phyloP scores from a whole-genome alignment of 1,284 basidiomycete genomes.

The Ustilago vetiveriae region DNA sequence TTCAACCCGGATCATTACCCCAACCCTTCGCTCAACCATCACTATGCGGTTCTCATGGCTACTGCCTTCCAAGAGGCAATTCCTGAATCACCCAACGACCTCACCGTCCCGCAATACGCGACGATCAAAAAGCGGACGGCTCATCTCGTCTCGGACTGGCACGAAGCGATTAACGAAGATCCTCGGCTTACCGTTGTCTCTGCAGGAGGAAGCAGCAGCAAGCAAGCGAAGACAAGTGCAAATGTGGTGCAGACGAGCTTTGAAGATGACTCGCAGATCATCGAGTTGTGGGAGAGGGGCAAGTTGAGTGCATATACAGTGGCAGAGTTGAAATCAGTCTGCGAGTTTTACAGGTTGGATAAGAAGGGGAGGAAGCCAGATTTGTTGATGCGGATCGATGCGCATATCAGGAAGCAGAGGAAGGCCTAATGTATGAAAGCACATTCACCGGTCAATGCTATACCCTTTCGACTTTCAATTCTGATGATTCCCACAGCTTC shows the following conservation, averaged over 20 bases:
- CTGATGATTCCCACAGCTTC: too few relatives aligned
- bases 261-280: constrained; percentile 43
- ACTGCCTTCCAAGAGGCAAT: constrained; percentile 81
- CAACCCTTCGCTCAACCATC: constrained; percentile 85
- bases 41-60: constrained; percentile 89
- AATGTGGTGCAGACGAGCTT: constrained; percentile 36
- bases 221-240: constrained; percentile 28
- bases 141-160: constrained; percentile 79
- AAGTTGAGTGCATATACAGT: constrained; percentile 51
- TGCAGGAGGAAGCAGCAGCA: constrained; percentile 2
- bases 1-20: constrained; percentile 90
- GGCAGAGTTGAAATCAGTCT: constrained; percentile 50
- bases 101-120: constrained; percentile 80
- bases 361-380: constrained; percentile 61
- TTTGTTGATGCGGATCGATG: constrained; percentile 46
- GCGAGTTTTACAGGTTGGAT: constrained; percentile 51
- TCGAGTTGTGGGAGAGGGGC: constrained; percentile 32
- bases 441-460: too few relatives aligned
- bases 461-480: too few relatives aligned
- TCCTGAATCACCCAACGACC: constrained; percentile 75
- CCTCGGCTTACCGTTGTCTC: constrained; percentile 20
- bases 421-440: background rate
- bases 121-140: constrained; percentile 85
- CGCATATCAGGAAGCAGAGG: constrained; percentile 35
- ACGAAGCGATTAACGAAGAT: constrained; percentile 75